Evolutionary conservation across 805 yeast genomes (phyloP), one percentile per base, ranked within the genome.

Genomic region (Candida silvicultrix): DNA sequence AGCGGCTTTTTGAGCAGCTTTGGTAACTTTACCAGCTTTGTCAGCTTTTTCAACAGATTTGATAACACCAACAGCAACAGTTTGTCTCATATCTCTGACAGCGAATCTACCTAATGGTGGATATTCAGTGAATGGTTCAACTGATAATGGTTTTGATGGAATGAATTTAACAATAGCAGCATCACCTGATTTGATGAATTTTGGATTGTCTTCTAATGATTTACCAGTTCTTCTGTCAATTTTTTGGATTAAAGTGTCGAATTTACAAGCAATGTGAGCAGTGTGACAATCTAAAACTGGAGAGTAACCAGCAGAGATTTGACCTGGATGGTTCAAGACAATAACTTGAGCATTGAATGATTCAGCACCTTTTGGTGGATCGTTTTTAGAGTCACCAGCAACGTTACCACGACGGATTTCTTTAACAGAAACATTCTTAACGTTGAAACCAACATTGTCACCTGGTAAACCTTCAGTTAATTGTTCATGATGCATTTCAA

Each of bases 61-160:
- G 92, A 89, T 86, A 72, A 90, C 97, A 90, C 97, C 97, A 73
- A 90, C 97, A 72, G 97, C 97, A 67, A 90, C 97, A 66, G 97
- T 90, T 80, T 89, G 97, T 86, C 97, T 87, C 97, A 89, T 89
- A 79, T 89, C 97, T 86, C 97, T 90, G 82, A 89, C 97, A 72
- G 92, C 92, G 80, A 90, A 83, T 85, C 98, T 89, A 81, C 96
- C 94, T 74, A 92, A 77, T 81, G 96, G 98, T 73, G 95, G 97
- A 86, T 89, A 89, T 72, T 87, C 92, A 67, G 83, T 75, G 85
- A 83, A 90, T 63, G 95, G 84, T 79, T 89, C 97, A 65, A 90
- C 97, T 78, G 96, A 89, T 81, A 89, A 84, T 67, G 96, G 92
- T 81, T 88, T 92, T 67, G 88, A 71, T 66, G 92, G 88, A 63